Conservation (phyloP, 345 rosid genomes). For the Stellera chamaejasme region DNA sequence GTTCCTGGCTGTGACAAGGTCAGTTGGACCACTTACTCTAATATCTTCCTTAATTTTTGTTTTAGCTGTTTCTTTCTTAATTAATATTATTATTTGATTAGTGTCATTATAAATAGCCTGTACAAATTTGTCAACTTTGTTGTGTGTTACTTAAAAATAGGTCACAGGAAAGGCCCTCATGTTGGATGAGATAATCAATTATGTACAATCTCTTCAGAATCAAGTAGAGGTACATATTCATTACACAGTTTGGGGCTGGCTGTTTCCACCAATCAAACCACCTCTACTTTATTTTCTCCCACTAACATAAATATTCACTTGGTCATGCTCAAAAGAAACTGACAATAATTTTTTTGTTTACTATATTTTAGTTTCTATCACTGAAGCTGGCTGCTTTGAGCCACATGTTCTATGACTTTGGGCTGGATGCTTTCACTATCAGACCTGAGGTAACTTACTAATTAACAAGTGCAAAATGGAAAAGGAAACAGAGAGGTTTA, state of each 20-base stretch:
- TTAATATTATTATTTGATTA: too few relatives aligned
- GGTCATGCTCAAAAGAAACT: neutral
- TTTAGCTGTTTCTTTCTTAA: too few relatives aligned
- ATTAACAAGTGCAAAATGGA: too few relatives aligned
- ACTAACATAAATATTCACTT: neutral
- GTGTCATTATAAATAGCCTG: too few relatives aligned
- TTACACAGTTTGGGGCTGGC: too few relatives aligned
- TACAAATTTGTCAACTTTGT: constrained; percentile 16
- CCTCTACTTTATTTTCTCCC: too few relatives aligned
- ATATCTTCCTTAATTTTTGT: constrained; percentile 1
- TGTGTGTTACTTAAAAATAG: constrained; percentile 23
- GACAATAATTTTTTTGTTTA: neutral
- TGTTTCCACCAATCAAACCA: too few relatives aligned
- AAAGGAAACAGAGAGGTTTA: too few relatives aligned
- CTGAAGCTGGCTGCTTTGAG: constrained; percentile 57
- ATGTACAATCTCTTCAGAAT: constrained; percentile 50
- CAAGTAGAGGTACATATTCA: constrained; percentile 47
- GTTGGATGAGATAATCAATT: constrained; percentile 72
- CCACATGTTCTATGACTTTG: constrained; percentile 46
- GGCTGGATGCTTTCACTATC: constrained; percentile 30
- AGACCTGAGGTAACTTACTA: constrained; percentile 34
- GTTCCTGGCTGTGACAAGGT: constrained; percentile 77
- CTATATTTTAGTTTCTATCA: constrained; percentile 42
- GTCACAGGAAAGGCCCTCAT: constrained; percentile 67
- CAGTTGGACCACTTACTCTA: neutral